Evolutionary conservation across 2,329 filamentous ascomycete species (phyloP).

Genomic region (Epicoccum sorghinum): DNA sequence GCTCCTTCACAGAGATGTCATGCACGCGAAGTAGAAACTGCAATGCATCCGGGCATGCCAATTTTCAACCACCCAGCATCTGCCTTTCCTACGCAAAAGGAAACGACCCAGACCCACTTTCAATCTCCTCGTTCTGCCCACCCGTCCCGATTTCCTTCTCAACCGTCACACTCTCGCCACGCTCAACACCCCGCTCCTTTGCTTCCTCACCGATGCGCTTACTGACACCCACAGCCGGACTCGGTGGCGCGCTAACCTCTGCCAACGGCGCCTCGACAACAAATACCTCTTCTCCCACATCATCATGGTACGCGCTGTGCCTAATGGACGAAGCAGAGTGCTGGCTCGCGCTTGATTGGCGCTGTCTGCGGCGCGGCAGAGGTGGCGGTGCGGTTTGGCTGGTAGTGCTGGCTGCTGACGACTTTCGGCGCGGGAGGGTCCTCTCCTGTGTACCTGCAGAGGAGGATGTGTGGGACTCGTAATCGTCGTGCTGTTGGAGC

Average conservation of each 20-base stretch:
- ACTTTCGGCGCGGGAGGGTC: slow-evolving; percentile 14
- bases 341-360: slow-evolving; percentile 37
- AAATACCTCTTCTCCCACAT: slow-evolving; percentile 29
- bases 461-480: slow-evolving; percentile 5
- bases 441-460: slow-evolving; percentile 3
- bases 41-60: too few species aligned
- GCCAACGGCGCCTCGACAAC: slow-evolving; percentile 39
- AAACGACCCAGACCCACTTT: slow-evolving; percentile 11
- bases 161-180: not conserved
- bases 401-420: slow-evolving; percentile 19
- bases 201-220: slow-evolving; percentile 2
- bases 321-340: slow-evolving; percentile 10
- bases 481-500: slow-evolving; percentile 10
- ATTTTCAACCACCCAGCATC: slow-evolving; percentile 3
- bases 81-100: slow-evolving; percentile 32
- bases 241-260: slow-evolving; percentile 31
- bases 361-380: slow-evolving; percentile 55
- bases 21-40: too few species aligned
- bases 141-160: too few species aligned
- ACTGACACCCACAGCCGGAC: slow-evolving; percentile 20
- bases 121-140: not conserved
- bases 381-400: slow-evolving; percentile 44
- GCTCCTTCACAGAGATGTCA: too few species aligned
- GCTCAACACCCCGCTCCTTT: not conserved
- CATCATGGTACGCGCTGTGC: slow-evolving; percentile 13